A percentile compares a stretch with the other conserved stretches of the same genome.
phyloP scores from a whole-genome alignment of 441 rosid species.

The Pelargonium myrrhifolium region DNA sequence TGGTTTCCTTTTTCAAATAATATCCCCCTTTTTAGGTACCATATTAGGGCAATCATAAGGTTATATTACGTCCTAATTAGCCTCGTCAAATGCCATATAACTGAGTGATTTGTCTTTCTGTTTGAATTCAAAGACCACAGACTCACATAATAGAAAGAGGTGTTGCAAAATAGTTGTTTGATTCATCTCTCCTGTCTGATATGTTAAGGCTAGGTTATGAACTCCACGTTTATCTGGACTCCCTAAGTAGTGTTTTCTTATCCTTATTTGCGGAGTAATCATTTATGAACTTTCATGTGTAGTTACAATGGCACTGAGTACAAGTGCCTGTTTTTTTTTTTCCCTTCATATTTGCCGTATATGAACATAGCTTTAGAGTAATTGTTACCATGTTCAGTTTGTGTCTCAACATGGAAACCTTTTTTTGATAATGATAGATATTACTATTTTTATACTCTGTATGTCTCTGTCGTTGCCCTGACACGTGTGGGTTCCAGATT shows the following conservation, averaged over 20 bases:
- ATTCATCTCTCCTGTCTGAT: not conserved
- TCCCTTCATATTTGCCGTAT: not conserved
- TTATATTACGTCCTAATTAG: too few species aligned
- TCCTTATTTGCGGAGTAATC: not conserved
- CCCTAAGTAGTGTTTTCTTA: not conserved
- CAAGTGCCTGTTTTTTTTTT: not conserved
- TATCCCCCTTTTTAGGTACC: too few species aligned
- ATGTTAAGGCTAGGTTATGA: not conserved
- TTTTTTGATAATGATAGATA: not conserved
- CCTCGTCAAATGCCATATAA: too few species aligned
- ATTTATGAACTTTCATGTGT: not conserved
- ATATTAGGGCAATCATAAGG: too few species aligned
- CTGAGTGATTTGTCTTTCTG: too few species aligned
- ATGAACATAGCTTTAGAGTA: not conserved
- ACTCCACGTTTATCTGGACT: not conserved
- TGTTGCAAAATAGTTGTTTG: not conserved
- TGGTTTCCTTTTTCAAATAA: too few species aligned
- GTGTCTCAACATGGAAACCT: slow-evolving; percentile 2
- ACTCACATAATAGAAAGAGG: not conserved
- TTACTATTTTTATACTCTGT: not conserved
- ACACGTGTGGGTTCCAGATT: slow-evolving; percentile 44
- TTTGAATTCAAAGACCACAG: not conserved
- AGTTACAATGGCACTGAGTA: not conserved
- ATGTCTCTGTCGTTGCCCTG: not conserved
- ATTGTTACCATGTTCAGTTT: not conserved